Evolutionary conservation across 2,329 filamentous ascomycete species (phyloP), one percentile per base, ranked within the genome.

Genomic region (Verticillium nubilum): DNA sequence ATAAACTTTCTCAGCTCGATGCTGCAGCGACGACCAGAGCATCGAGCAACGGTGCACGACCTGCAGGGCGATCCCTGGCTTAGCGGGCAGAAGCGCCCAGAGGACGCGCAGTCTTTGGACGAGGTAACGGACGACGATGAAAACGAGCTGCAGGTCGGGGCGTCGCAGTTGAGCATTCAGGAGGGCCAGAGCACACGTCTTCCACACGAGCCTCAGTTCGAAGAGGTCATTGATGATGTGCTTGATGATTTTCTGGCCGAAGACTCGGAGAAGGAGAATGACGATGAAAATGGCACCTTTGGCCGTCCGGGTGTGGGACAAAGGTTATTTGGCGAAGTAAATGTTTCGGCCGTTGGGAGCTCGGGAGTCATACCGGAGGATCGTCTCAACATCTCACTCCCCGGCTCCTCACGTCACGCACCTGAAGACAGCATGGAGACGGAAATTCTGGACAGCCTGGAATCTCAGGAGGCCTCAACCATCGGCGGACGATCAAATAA

Each of bases 241-340:
- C 68, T 78, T 2, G 74, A 75, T 59, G 75, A 74, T 56, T 81
- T 78, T 1, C 72, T 75, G 65, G 74, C 74, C 63, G 91, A 90
- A 64, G 88, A 92, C 61, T 91, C 89, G 4, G 91, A 93, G 70
- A 92, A 92, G 67, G 90, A 93, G 70, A 93, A 91, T 7, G 83
- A 85, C 56, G 91, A 92, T 67, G 90, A 93, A 70, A 93, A 91
- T 7, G 83, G 85, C 56, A 88, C 89, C 72, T 85, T 89, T 54
- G 86, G 86, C 74, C 86, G 54, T 25, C 54, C 71, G 50, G 69
- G 63, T 13, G 73, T 72, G 5, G 72, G 69, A 3, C 76, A 72
- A 3, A 76, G 76, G 10, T 70, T 86, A 2, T 86, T 85, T 67
- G 83, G 83, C 2, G 83, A 86, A 62, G 79, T 86, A 5, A 78